Conservation (phyloP, 2,329 filamentous ascomycete species). For the Penicillium psychrosexuale region DNA sequence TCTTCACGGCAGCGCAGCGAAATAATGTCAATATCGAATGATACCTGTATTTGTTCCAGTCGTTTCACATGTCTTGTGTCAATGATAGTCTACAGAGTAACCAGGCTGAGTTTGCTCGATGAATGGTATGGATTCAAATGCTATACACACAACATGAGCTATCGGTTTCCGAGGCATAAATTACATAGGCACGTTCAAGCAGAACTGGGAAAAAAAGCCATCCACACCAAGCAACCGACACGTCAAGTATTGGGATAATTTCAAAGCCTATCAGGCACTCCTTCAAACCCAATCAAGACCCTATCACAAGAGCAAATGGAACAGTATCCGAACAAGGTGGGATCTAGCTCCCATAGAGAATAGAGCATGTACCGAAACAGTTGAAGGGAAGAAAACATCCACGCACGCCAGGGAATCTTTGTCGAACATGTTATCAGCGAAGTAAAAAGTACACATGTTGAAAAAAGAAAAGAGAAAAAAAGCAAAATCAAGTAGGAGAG, state of each 20-base stretch:
- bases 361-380: conserved; percentile 5
- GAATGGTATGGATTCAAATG: conserved; percentile 16
- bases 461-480: conserved; percentile 15
- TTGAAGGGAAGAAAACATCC: conserved; percentile 3
- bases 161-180: not conserved
- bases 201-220: not conserved
- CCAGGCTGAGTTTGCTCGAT: not conserved
- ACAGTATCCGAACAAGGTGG: not conserved
- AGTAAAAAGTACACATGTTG: conserved; percentile 22
- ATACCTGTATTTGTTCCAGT: conserved; percentile 9
- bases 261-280: not conserved
- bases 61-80: not conserved
- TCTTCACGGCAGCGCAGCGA: not conserved
- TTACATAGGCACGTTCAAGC: not conserved
- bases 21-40: conserved; percentile 5
- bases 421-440: conserved; percentile 21
- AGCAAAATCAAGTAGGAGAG: conserved; percentile 31
- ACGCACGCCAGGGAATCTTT: conserved; percentile 24
- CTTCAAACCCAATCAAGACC: not conserved
- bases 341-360: not conserved
- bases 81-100: not conserved
- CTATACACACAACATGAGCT: conserved; percentile 19
- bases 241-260: not conserved
- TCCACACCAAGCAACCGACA: not conserved
- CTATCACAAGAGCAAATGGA: not conserved